Evolutionary conservation across 176 grass and related monocot species (phyloP).

Genomic region (Musa acuminata): DNA sequence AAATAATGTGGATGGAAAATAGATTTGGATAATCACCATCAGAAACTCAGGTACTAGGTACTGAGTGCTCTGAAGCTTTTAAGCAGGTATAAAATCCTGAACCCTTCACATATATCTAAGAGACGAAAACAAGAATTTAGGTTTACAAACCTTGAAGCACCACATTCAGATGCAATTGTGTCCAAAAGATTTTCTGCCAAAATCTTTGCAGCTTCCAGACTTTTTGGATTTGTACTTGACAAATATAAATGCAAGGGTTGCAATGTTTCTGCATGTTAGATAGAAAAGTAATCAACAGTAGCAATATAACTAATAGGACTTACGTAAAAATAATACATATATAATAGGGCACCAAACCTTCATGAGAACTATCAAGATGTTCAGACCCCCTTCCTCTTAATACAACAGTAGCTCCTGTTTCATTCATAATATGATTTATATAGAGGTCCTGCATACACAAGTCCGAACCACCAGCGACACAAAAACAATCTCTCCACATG

Average conservation of each 20-base stretch:
- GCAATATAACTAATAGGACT: neutral
- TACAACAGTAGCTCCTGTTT: conserved; percentile 81
- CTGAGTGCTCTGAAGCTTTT: neutral
- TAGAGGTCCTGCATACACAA: conserved; percentile 86
- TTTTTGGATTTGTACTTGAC: conserved; percentile 67
- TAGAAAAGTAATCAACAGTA: neutral
- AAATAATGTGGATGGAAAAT: neutral
- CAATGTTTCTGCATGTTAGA: conserved; percentile 39
- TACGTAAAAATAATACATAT: conserved; percentile 20
- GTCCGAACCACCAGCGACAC: conserved; percentile 44
- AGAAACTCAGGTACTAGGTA: neutral
- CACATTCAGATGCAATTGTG: conserved; percentile 78
- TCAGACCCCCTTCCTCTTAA: conserved; percentile 61
- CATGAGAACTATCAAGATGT: conserved; percentile 38
- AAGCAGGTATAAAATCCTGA: neutral
- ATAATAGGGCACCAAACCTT: conserved; percentile 33
- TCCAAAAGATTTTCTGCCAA: conserved; percentile 93
- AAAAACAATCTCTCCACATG: conserved; percentile 73
- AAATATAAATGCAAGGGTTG: conserved; percentile 70
- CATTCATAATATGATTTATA: conserved; percentile 98
- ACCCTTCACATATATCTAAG: neutral
- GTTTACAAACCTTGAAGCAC: conserved; percentile 59
- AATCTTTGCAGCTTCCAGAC: conserved; percentile 70
- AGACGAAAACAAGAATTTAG: neutral
- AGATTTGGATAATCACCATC: neutral